These are phyloP conservation scores for Fusarium tjaetaba DNA, from an alignment of 2,329 filamentous ascomycete species.

Conservation along the genomic window DNA sequence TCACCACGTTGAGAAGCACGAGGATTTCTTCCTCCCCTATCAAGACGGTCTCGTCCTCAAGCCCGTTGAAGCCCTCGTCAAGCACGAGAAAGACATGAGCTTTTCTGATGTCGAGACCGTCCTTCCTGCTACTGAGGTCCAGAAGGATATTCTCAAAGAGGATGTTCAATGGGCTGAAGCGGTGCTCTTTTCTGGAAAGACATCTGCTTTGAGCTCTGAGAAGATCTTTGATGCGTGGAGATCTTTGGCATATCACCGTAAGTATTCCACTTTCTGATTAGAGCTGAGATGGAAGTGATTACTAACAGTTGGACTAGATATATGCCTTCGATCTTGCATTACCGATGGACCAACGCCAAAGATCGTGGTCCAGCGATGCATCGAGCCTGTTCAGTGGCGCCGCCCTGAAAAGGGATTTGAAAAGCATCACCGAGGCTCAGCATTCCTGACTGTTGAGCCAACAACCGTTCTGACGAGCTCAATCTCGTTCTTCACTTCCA, in stretches of 20 bases:
- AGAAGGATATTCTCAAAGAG: constrained; percentile 6
- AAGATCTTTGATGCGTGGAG: constrained; percentile 4
- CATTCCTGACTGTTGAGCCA: neutral
- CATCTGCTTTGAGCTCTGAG: neutral
- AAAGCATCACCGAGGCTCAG: neutral
- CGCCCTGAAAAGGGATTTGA: neutral
- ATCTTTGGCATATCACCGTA: constrained; percentile 3
- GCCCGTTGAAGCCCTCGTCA: neutral
- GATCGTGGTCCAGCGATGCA: neutral
- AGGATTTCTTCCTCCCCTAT: constrained; percentile 15
- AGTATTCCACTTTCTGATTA: neutral
- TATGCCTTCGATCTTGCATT: constrained; percentile 9
- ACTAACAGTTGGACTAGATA: neutral
- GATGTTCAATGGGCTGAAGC: constrained; percentile 18
- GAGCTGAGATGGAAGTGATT: fast-evolving
- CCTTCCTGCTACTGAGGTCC: constrained; percentile 1
- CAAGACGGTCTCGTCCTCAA: neutral
- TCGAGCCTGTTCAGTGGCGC: constrained; percentile 6
- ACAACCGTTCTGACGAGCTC: neutral
- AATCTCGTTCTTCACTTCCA: constrained; percentile 7
- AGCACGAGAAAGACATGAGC: neutral
- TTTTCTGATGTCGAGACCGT: neutral
- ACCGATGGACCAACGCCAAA: neutral
- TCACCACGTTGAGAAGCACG: constrained; percentile 6
- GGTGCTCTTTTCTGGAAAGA: neutral